Base-by-base conservation (phyloP, 257 asterid genomes). In the Ligustrum vulgare region DNA sequence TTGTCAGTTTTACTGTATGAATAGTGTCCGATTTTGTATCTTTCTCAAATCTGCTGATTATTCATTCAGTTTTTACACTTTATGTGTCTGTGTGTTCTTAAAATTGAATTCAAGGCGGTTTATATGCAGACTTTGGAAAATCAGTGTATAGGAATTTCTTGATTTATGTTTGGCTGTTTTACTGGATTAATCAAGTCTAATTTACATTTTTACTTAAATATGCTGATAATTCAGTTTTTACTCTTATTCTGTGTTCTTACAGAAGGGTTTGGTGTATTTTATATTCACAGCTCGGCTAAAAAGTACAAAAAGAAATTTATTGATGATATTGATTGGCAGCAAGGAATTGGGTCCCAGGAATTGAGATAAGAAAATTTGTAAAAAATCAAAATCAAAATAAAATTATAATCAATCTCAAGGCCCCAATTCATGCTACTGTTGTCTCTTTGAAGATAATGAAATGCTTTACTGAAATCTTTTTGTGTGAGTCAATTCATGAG, bases 311-410 rank as follows among this genome's bases (percentile, higher is more conserved):
- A 6, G 20, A 7, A 49, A 18, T 71, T 33, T 65, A 67, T 62
- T 58, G 36, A 25, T 16, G 37, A 69, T 31, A 49, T 49, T 49
- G 20, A 47, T 49, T 15, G 31, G 25, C 67, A 37, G 54, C 67
- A 33, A n/a, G 51, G 64, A 33, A 20, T 2, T 69, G 45, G 18
- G 32, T 23, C 66, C 39, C 37, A 73, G 78, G 45, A 62, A 80
- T 75, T 75, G 35, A 39, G 28, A 51, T 75, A 10, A 18, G 62
- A 47, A 74, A 13, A 36, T 33, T 49, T 43, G 71, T 68, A 25
- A 8, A 81, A 81, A 36, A 60, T 12, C 23, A 60, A 28, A 47
- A 11, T 39, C 45, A 49, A 16, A 5, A 12, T 49, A 60, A 28
- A 47, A 11, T 39, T 12, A 49, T 4, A 5, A 12, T 49, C 9